A percentile compares a stretch with the other conserved stretches of the same genome.
Evolutionary conservation across 2,329 filamentous ascomycete species (phyloP).

Genomic region (Aspergillus costaricaensis): DNA sequence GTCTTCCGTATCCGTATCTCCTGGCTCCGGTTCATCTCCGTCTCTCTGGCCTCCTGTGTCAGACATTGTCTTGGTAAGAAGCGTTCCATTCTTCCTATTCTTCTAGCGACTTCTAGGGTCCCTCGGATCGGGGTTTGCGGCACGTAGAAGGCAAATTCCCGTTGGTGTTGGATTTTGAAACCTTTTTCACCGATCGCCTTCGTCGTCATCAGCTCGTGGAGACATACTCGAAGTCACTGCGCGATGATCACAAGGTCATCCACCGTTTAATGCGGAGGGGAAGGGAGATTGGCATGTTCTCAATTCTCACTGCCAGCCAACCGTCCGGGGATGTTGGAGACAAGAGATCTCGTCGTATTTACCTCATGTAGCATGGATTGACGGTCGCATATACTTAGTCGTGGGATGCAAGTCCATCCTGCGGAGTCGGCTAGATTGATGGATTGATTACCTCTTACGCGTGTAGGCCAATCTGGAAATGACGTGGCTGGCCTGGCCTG

Average conservation of each 20-base stretch:
- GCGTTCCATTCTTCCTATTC: neutral
- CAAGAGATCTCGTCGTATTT: conserved; percentile 17
- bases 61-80: neutral
- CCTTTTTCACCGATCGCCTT: neutral
- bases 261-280: neutral
- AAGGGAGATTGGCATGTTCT: neutral
- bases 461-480: neutral
- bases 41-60: neutral
- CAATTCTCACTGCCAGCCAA: neutral
- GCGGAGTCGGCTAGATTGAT: neutral
- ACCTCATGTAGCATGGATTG: conserved; percentile 20
- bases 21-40: conserved; percentile 1
- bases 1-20: neutral
- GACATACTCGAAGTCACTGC: neutral
- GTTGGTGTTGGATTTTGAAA: neutral
- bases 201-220: neutral
- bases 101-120: conserved; percentile 1
- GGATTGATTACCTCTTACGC: neutral
- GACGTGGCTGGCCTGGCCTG: conserved; percentile 5
- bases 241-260: neutral
- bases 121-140: neutral
- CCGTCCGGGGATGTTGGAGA: neutral
- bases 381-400: neutral
- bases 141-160: neutral
- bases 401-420: neutral